Evolutionary conservation across 208 protist species (phyloP), one percentile per base, ranked within the genome.

Genomic region (Crithidia mellificae): DNA sequence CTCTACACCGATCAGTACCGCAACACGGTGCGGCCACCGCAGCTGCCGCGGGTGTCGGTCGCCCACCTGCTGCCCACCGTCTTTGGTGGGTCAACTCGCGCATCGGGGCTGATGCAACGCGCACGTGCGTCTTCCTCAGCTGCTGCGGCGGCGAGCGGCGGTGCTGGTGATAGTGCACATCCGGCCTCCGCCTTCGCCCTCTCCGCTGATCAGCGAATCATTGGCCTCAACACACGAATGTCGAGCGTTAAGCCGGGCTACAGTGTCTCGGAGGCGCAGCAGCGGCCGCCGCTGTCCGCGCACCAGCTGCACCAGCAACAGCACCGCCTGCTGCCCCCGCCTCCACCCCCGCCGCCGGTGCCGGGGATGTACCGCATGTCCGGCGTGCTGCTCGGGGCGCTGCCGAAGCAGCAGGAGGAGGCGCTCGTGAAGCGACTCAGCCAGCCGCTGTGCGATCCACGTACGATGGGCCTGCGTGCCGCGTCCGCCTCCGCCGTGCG

Each of bases 341-440:
- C 32, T 0, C 56, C 63, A 29, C 63, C n/a, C n/a, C n/a, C 70
- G 24, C 52, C 59, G 14, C 49, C 57, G 0, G 67, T 58, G 22
- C 57, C 65, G 20, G 44, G 66, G 25, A 78, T 78, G 73, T 78
- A 68, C 55, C 73, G 67, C 52, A 73, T 78, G 66, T 63, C 46
- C 22, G 73, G 73, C 15, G 52, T 78, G 29, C 58, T 78, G 22
- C 19, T 55, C 30, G 61, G 44, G 1, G 61, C 57, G 25, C 51
- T 74, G 27, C 49, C 63, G 15, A 67, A 61, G 50, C 63, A 69
- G n/a, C 49, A 67, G 59, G 58, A 81, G 47, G 46, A 34, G 43
- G 75, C 62, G 34, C 19, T 76, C 44, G 63, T 77, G 51, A 4
- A 50, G 66, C 75, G 75, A 14, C 70, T 81, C 15, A 81, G 75